These are phyloP conservation scores for Cladosporium sp. DNA, from an alignment of 2,329 filamentous ascomycete species.

Conservation along the genomic window DNA sequence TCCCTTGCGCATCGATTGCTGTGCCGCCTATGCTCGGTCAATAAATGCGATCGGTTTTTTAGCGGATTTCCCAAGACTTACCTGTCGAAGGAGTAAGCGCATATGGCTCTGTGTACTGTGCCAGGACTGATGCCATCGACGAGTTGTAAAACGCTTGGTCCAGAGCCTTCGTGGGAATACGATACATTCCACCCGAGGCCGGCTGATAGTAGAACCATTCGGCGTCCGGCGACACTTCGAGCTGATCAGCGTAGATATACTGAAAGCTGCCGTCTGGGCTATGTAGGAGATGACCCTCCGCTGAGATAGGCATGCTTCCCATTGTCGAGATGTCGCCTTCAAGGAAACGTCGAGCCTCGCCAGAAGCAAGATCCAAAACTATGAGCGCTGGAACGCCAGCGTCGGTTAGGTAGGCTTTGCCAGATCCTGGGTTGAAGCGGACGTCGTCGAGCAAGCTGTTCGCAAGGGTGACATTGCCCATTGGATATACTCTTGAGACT, in stretches of 20 bases:
- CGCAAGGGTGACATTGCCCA: constrained; percentile 30
- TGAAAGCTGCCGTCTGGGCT: constrained; percentile 18
- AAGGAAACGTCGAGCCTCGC: constrained; percentile 25
- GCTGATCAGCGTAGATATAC: constrained; percentile 34
- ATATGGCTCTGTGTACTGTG: constrained; percentile 27
- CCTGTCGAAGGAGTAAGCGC: constrained; percentile 34
- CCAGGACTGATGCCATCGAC: constrained; percentile 26
- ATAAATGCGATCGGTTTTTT: not conserved
- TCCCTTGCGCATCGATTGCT: constrained; percentile 36
- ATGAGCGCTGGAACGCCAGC: constrained; percentile 24
- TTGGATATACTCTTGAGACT: constrained; percentile 31
- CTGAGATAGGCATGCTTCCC: constrained; percentile 29
- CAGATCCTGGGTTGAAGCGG: constrained; percentile 29
- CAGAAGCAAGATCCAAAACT: constrained; percentile 25
- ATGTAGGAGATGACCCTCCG: constrained; percentile 27
- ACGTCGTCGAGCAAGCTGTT: constrained; percentile 35
- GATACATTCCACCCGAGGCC: constrained; percentile 32
- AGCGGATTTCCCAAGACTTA: not conserved
- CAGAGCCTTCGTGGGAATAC: constrained; percentile 33
- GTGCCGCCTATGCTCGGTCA: constrained; percentile 25
- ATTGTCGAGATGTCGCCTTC: constrained; percentile 24
- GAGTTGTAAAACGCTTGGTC: constrained; percentile 33
- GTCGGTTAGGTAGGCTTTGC: constrained; percentile 30
- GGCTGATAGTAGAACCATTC: constrained; percentile 38
- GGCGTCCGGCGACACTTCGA: constrained; percentile 38